phyloP scores from a whole-genome alignment of 108 stramenopile species.

The Epipyxis sp. region DNA sequence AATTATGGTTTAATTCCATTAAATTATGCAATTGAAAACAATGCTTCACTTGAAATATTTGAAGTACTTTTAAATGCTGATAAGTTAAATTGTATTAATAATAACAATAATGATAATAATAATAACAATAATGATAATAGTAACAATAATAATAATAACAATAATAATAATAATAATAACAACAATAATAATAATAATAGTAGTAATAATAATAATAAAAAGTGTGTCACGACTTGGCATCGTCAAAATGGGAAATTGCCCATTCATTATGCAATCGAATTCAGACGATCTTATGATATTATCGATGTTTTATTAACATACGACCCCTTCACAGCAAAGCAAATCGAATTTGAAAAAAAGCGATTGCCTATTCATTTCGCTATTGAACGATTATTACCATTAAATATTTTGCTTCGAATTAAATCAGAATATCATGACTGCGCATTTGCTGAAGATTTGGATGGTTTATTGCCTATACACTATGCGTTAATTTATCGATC shows the following conservation, averaged over 20 bases:
- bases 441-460: not conserved
- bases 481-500: not conserved
- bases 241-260: not conserved
- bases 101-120: too few relatives aligned
- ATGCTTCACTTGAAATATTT: not conserved
- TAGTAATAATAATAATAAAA: not conserved
- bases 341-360: too few relatives aligned
- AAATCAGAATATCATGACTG: not conserved
- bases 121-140: not conserved
- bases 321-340: not conserved
- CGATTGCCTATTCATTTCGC: not conserved
- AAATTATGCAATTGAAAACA: conserved; percentile 21
- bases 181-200: not conserved
- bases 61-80: not conserved
- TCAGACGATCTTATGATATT: not conserved
- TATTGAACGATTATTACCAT: not conserved
- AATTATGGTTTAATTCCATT: not conserved
- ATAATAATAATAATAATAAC: not conserved
- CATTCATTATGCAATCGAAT: conserved; percentile 9
- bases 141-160: too few relatives aligned
- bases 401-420: not conserved
- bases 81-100: not conserved
- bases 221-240: not conserved
- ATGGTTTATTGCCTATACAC: conserved; percentile 3
- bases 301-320: not conserved